Percentiles rank a stretch among this genome's conserved stretches.
phyloP scores from a whole-genome alignment of 768 basidiomycete species.

The Melanogaster broomeanus region DNA sequence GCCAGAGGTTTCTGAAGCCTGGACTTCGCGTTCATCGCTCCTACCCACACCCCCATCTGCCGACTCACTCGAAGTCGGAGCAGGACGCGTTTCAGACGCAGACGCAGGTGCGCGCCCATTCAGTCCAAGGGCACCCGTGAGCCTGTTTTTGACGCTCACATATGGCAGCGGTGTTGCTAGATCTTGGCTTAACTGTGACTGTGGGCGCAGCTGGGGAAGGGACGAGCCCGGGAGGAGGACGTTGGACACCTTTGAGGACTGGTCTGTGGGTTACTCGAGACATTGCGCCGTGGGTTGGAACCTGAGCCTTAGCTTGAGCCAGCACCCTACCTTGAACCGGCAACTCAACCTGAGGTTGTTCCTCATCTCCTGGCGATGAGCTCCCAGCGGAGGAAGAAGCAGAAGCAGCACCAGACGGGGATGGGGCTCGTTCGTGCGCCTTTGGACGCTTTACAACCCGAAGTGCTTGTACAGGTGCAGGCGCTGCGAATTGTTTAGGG shows the following conservation, averaged over 20 bases:
- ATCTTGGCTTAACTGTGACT: neutral
- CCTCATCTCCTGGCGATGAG: neutral
- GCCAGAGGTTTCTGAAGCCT: constrained; percentile 5
- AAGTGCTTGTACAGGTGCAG: constrained; percentile 25
- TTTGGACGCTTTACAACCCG: constrained; percentile 31
- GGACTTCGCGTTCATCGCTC: neutral
- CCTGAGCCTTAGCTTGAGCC: neutral
- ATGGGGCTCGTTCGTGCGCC: constrained; percentile 17
- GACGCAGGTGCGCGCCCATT: neutral
- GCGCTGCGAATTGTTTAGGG: constrained; percentile 3
- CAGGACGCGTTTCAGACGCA: neutral
- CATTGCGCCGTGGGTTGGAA: neutral
- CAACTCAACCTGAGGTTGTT: neutral
- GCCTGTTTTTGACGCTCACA: constrained; percentile 7
- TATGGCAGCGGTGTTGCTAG: neutral
- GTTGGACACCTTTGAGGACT: constrained; percentile 26
- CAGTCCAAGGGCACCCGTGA: constrained; percentile 9
- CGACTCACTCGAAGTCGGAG: no score
- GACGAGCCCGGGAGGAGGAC: constrained; percentile 24
- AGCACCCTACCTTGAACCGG: neutral
- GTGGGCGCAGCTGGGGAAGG: neutral
- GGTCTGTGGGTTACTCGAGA: constrained; percentile 8
- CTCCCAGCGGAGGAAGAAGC: constrained; percentile 3
- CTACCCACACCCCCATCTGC: neutral
- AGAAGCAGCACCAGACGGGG: constrained; percentile 11